Evolutionary conservation across 139 green algal genomes (phyloP), one percentile per base, ranked within the genome.

Genomic region (Zygnema circumcarinatum): DNA sequence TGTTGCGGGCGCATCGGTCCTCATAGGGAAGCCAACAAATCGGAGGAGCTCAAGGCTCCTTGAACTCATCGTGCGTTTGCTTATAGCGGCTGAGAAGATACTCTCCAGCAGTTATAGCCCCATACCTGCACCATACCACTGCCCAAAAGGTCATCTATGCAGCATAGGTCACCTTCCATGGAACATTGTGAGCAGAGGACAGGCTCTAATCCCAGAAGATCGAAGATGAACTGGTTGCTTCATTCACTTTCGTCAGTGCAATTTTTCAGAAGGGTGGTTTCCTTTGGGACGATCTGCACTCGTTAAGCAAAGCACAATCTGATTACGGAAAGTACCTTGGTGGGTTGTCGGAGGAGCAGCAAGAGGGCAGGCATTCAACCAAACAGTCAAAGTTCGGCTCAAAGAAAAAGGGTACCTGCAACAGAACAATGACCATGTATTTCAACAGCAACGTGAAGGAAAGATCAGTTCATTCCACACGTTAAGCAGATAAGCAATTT

Each of bases 351-450:
- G 52, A 31, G 16, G 25, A 86, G 52, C 81, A 90, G 76, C 93
- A 95, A 35, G 67, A 81, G 0, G 94, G 94, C 84, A 97, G 84
- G 76, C 91, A 94, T 81, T 95, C 91, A 69, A 97, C 94, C 21
- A 79, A 29, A 0, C 92, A 74, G 62, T 94, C 90, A 56, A 96
- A 96, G 89, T 93, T 93, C 42, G 92, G 87, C 76, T 96, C 94
- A 54, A 97, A 96, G 90, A 98, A 98, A 92, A 97, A 98, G 0
- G 96, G 85, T 16, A 93, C 87, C 40, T 87, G 22, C 39, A 86
- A 35, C 3, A 7, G 32, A 83, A 36, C 39, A n/a, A n/a, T 21
- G 72, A 79, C 33, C 72, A 86, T n/a, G n/a, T n/a, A n/a, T n/a
- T n/a, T n/a, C n/a, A n/a, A n/a, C n/a, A n/a, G n/a, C n/a, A n/a